Evolutionary conservation across 2,329 filamentous ascomycete species (phyloP).

Genomic region (Akanthomyces uredinophilus): DNA sequence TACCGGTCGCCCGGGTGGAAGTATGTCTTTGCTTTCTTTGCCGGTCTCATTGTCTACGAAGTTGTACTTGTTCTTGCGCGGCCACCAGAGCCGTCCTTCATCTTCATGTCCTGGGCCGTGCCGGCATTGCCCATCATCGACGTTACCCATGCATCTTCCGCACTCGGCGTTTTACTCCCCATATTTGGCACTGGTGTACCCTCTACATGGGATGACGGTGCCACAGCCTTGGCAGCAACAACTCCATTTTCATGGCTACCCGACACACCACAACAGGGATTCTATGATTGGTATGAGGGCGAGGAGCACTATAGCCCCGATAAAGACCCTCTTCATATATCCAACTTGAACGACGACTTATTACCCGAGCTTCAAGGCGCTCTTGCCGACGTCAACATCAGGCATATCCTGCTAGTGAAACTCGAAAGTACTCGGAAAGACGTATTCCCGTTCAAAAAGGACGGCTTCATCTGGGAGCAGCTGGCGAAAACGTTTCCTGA

Average conservation of each 20-base stretch:
- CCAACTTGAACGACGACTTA: slow-evolving; percentile 32
- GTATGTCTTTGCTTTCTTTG: slow-evolving; percentile 16
- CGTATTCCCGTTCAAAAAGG: slow-evolving; percentile 40
- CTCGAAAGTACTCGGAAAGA: slow-evolving; percentile 42
- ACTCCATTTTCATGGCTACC: slow-evolving; percentile 24
- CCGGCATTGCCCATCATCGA: slow-evolving; percentile 30
- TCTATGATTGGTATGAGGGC: slow-evolving; percentile 26
- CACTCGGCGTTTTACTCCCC: slow-evolving; percentile 23
- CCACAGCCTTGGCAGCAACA: slow-evolving; percentile 22
- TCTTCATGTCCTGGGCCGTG: slow-evolving; percentile 31
- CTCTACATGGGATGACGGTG: slow-evolving; percentile 25
- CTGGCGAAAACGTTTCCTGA: slow-evolving; percentile 29
- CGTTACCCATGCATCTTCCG: slow-evolving; percentile 28
- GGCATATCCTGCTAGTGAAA: slow-evolving; percentile 37
- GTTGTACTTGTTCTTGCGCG: slow-evolving; percentile 23
- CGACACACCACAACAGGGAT: slow-evolving; percentile 3
- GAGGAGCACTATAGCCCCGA: slow-evolving; percentile 29
- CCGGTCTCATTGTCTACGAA: slow-evolving; percentile 17
- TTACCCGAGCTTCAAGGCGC: slow-evolving; percentile 23
- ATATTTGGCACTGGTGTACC: slow-evolving; percentile 24
- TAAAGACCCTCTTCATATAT: slow-evolving; percentile 35
- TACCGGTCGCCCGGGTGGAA: neutral
- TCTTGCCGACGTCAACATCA: slow-evolving; percentile 30
- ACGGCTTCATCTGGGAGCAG: slow-evolving; percentile 33
- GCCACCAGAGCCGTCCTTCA: slow-evolving; percentile 27